Evolutionary conservation across 768 basidiomycete genomes (phyloP).

Genomic region (Lactifluus hygrophoroides): DNA sequence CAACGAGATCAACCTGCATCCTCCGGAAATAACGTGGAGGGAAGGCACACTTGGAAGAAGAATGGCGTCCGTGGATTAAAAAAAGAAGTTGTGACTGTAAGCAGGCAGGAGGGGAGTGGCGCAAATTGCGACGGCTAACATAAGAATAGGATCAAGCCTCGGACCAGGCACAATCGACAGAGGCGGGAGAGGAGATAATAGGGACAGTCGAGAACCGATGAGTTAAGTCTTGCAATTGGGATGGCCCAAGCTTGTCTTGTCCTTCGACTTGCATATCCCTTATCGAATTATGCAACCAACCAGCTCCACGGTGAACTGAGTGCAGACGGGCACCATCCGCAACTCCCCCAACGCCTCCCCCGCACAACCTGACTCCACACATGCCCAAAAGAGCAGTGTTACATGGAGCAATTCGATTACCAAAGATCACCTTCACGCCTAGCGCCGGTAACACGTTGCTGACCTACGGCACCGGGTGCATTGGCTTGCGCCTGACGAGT

Average conservation of each 20-base stretch:
- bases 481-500: constrained; percentile 67
- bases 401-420: constrained; percentile 27
- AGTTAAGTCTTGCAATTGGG: constrained; percentile 10
- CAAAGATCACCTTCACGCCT: constrained; percentile 41
- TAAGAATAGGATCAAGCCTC: constrained; percentile 14
- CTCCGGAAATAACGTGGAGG: constrained; percentile 6
- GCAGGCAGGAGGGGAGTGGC: constrained; percentile 24
- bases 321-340: constrained; percentile 25
- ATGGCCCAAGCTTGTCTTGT: constrained; percentile 10
- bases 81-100: constrained; percentile 33
- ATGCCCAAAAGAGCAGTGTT: constrained; percentile 28
- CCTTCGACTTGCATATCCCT: constrained; percentile 26
- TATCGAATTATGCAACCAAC: constrained; percentile 32
- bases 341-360: constrained; percentile 35
- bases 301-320: constrained; percentile 30
- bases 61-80: constrained; percentile 65
- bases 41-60: constrained; percentile 44
- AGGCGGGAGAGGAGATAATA: constrained; percentile 2
- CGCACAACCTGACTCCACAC: constrained; percentile 39
- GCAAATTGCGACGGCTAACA: constrained; percentile 13
- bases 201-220: constrained; percentile 1
- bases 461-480: constrained; percentile 41
- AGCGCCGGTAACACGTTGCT: constrained; percentile 32
- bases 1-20: constrained; percentile 8
- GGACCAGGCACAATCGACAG: constrained; percentile 11